Evolutionary conservation across 768 basidiomycete species (phyloP).

Genomic region (Asterophora lycoperdoides): DNA sequence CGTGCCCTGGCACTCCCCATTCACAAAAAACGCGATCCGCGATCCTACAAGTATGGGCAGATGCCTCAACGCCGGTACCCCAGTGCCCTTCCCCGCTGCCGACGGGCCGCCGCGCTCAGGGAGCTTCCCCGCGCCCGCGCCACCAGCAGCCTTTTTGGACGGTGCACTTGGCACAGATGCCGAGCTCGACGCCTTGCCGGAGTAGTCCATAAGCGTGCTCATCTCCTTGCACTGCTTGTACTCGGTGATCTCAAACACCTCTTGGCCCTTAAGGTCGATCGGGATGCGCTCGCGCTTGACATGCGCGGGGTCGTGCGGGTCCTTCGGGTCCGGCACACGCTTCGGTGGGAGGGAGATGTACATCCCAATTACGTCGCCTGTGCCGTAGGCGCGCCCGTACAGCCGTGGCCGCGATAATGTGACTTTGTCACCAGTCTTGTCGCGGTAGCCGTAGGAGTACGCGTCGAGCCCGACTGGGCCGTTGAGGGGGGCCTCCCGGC

Average conservation of each 20-base stretch:
- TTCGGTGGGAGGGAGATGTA: constrained; percentile 79
- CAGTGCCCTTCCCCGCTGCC: constrained; percentile 27
- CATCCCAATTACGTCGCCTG: constrained; percentile 91
- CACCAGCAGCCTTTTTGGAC: constrained; percentile 61
- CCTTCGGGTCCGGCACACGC: constrained; percentile 51
- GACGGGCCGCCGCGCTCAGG: constrained; percentile 52
- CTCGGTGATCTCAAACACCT: constrained; percentile 92
- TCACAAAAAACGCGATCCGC: constrained; percentile 84
- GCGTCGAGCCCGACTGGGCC: constrained; percentile 91
- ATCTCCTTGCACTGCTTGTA: constrained; percentile 90
- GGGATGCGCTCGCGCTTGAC: constrained; percentile 87
- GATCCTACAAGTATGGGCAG: constrained; percentile 71
- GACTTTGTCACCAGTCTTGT: constrained; percentile 90
- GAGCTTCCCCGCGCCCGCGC: constrained; percentile 39
- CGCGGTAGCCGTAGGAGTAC: constrained; percentile 88
- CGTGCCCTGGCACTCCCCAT: constrained; percentile 77
- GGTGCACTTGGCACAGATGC: constrained; percentile 51
- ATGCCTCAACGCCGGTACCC: constrained; percentile 46
- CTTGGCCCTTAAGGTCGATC: constrained; percentile 94
- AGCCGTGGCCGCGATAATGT: constrained; percentile 75
- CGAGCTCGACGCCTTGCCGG: constrained; percentile 52
- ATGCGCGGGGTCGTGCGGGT: constrained; percentile 76
- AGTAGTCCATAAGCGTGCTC: constrained; percentile 79
- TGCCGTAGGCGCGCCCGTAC: constrained; percentile 69
- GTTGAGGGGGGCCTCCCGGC: constrained; percentile 91